phyloP scores from a whole-genome alignment of 2,329 filamentous ascomycete species.

The Pseudogymnoascus sp. region DNA sequence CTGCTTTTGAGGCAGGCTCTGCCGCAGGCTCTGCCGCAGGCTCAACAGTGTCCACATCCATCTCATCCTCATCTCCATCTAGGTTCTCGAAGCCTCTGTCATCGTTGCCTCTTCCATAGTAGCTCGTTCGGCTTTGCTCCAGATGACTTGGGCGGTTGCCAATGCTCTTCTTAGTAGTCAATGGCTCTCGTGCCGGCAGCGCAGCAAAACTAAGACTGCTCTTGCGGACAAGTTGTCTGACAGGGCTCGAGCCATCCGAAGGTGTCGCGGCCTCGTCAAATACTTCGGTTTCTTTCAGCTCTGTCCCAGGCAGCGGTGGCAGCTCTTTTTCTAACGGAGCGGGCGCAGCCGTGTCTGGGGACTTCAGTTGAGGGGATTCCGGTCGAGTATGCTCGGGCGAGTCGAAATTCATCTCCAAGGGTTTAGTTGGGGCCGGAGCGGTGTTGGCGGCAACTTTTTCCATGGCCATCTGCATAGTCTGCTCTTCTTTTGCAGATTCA shows the following conservation, averaged over 20 bases:
- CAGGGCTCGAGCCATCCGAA: slow-evolving; percentile 66
- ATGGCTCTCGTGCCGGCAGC: slow-evolving; percentile 80
- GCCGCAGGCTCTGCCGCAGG: slow-evolving; percentile 35
- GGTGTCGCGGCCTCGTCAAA: slow-evolving; percentile 37
- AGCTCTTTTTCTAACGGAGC: neutral
- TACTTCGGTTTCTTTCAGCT: neutral
- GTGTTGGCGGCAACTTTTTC: slow-evolving; percentile 11
- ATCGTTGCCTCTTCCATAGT: slow-evolving; percentile 65
- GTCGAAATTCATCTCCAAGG: slow-evolving; percentile 1
- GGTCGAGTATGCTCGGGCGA: neutral
- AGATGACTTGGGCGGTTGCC: slow-evolving; percentile 68
- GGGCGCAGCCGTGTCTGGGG: neutral
- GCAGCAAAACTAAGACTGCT: slow-evolving; percentile 94
- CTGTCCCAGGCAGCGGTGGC: neutral
- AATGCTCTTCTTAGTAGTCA: slow-evolving; percentile 77
- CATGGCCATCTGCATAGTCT: slow-evolving; percentile 25
- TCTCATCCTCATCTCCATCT: slow-evolving; percentile 42
- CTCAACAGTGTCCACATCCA: slow-evolving; percentile 40
- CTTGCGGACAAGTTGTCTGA: slow-evolving; percentile 74
- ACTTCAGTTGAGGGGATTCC: neutral
- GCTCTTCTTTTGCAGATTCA: slow-evolving; percentile 38
- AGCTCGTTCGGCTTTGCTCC: slow-evolving; percentile 65
- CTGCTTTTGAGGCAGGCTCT: slow-evolving; percentile 41
- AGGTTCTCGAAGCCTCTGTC: slow-evolving; percentile 40
- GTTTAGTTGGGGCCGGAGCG: neutral